A percentile compares a stretch with the other conserved stretches of the same genome.
phyloP scores from a whole-genome alignment of 371 early-diverging fungal species.

The Actinomortierella ambigua region DNA sequence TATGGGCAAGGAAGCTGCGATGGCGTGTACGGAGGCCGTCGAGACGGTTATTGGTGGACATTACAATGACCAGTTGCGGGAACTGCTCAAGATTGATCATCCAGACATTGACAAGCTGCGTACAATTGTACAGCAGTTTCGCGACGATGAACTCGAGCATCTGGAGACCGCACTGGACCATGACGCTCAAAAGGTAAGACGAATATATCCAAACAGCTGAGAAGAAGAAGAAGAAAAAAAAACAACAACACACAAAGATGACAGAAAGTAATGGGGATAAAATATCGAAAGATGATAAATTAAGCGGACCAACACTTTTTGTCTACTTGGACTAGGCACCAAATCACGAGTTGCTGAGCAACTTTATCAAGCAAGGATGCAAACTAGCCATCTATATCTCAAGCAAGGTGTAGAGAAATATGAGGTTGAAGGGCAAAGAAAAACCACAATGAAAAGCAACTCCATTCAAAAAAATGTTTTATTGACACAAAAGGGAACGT shows the following conservation, averaged over 20 bases:
- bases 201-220: too few relatives aligned
- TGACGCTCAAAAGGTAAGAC: constrained; percentile 74
- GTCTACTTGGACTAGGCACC: constrained; percentile 60
- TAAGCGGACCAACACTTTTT: neutral
- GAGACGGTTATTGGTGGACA: constrained; percentile 97
- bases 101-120: constrained; percentile 64
- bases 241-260: too few relatives aligned
- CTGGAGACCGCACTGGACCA: constrained; percentile 89
- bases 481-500: too few relatives aligned
- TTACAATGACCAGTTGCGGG: constrained; percentile 91
- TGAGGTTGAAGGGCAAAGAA: neutral
- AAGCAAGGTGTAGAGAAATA: constrained; percentile 57
- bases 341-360: constrained; percentile 69
- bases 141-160: constrained; percentile 97
- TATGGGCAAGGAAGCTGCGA: constrained; percentile 93
- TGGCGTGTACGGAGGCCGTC: constrained; percentile 98
- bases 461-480: too few relatives aligned
- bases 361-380: constrained; percentile 83
- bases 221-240: too few relatives aligned
- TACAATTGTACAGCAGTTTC: constrained; percentile 78
- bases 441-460: too few relatives aligned
- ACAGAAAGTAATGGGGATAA: too few relatives aligned
- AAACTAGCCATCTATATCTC: constrained; percentile 86
- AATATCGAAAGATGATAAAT: too few relatives aligned
- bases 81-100: constrained; percentile 69